These are phyloP conservation scores for Nannochloropsis oceanica DNA, from an alignment of 108 stramenopile genomes.

Conservation along the genomic window DNA sequence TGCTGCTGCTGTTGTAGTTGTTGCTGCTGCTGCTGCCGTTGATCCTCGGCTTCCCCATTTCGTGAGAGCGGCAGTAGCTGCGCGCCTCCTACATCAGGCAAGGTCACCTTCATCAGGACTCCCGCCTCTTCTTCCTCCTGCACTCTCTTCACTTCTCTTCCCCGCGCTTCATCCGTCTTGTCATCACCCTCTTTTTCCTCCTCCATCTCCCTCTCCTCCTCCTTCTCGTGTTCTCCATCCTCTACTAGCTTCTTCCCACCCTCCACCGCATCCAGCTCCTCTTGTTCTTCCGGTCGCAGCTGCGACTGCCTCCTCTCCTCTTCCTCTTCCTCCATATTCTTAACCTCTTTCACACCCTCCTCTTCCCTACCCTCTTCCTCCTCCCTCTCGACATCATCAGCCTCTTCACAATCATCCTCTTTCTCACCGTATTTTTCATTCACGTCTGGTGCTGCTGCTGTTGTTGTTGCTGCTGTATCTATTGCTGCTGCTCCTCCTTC, in stretches of 20 bases:
- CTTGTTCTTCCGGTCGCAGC: background rate
- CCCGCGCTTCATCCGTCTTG: background rate
- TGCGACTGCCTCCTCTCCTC: background rate
- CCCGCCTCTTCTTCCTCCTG: too few species aligned
- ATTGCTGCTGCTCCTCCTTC: too few species aligned
- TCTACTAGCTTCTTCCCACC: background rate
- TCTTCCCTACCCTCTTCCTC: background rate
- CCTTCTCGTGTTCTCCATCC: background rate
- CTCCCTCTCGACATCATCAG: background rate
- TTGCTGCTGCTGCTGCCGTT: too few species aligned
- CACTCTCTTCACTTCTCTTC: background rate
- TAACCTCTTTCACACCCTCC: background rate
- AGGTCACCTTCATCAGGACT: too few species aligned
- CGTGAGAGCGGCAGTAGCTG: too few species aligned
- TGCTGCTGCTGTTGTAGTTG: too few species aligned
- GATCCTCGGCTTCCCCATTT: too few species aligned
- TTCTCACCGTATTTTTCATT: too few species aligned
- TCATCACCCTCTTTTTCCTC: background rate
- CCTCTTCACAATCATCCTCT: background rate
- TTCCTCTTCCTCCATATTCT: background rate
- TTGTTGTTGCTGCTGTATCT: too few species aligned
- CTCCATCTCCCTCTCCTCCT: background rate
- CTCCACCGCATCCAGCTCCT: background rate
- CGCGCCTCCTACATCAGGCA: too few species aligned
- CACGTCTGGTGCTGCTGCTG: too few species aligned